phyloP scores from a whole-genome alignment of 139 green algal genomes.

The Chlorella sorokiniana region DNA sequence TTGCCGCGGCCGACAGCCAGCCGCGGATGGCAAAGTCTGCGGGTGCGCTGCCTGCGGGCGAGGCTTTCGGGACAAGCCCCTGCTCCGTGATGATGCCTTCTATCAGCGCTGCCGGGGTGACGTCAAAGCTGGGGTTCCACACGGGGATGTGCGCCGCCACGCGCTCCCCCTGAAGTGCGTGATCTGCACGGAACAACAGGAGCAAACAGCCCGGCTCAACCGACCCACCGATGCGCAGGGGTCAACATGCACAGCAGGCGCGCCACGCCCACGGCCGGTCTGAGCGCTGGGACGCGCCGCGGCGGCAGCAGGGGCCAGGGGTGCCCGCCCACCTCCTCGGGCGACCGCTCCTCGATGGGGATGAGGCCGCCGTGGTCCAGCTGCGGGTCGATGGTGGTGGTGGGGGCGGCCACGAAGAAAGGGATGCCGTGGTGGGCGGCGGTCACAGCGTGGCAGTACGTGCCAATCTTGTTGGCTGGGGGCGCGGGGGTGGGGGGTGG shows the following conservation, averaged over 20 bases:
- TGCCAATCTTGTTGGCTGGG: conserved; percentile 95
- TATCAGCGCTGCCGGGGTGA: conserved; percentile 86
- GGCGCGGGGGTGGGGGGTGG: neutral
- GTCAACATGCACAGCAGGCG: too few relatives aligned
- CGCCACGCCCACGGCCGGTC: too few relatives aligned
- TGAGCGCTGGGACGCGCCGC: too few relatives aligned
- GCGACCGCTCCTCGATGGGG: conserved; percentile 85
- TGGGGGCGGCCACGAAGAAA: conserved; percentile 95
- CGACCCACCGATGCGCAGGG: too few relatives aligned
- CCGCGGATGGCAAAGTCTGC: conserved; percentile 54
- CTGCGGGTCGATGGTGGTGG: conserved; percentile 85
- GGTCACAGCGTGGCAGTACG: conserved; percentile 73
- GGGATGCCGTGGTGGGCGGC: conserved; percentile 76
- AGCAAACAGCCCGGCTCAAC: too few relatives aligned
- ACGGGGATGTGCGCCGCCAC: conserved; percentile 80
- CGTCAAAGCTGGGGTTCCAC: conserved; percentile 98
- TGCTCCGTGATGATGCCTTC: conserved; percentile 95
- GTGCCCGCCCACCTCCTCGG: conserved; percentile 60
- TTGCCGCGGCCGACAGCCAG: conserved; percentile 52
- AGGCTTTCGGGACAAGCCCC: conserved; percentile 74
- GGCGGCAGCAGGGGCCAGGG: too few relatives aligned
- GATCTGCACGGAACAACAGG: conserved; percentile 38
- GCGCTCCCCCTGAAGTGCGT: conserved; percentile 74
- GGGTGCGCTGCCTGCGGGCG: neutral
- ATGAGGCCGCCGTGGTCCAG: conserved; percentile 76